Conservation (phyloP, 768 basidiomycete genomes). For the Leccinellum luteum region DNA sequence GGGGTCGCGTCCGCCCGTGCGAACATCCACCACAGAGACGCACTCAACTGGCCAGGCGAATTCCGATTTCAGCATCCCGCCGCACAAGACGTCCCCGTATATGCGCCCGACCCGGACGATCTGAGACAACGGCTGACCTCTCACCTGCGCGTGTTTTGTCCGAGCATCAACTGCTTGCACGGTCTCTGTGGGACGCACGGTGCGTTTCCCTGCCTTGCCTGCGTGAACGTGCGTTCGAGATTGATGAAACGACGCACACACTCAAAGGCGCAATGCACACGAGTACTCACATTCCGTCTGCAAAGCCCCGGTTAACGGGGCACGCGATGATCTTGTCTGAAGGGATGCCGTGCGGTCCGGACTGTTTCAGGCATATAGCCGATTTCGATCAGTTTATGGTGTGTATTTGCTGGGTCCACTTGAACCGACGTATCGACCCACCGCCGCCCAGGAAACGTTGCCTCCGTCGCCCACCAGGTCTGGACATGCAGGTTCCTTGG, state of each 20-base stretch:
- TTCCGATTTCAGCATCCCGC: not conserved
- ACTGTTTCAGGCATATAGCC: constrained; percentile 30
- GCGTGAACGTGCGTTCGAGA: not conserved
- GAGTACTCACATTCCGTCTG: constrained; percentile 13
- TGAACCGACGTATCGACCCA: not conserved
- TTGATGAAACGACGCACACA: not conserved
- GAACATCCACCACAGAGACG: constrained; percentile 31
- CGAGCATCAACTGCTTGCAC: constrained; percentile 43
- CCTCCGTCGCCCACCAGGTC: constrained; percentile 16
- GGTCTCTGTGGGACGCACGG: constrained; percentile 41
- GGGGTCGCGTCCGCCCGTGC: no score
- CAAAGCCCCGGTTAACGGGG: constrained; percentile 23
- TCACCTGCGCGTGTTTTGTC: constrained; percentile 40
- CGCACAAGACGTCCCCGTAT: not conserved
- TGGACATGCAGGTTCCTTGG: constrained; percentile 7
- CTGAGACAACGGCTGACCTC: constrained; percentile 33
- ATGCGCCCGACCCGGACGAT: constrained; percentile 23
- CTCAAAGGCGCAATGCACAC: constrained; percentile 1
- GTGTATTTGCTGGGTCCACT: not conserved
- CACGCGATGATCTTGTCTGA: constrained; percentile 26
- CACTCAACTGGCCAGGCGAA: constrained; percentile 37
- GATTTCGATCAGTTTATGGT: constrained; percentile 26
- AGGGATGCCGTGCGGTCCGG: constrained; percentile 29
- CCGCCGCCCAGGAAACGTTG: constrained; percentile 17
- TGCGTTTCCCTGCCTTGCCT: constrained; percentile 15